phyloP scores from a whole-genome alignment of 2,329 filamentous ascomycete genomes.

The Biscogniauxia mediterranea region DNA sequence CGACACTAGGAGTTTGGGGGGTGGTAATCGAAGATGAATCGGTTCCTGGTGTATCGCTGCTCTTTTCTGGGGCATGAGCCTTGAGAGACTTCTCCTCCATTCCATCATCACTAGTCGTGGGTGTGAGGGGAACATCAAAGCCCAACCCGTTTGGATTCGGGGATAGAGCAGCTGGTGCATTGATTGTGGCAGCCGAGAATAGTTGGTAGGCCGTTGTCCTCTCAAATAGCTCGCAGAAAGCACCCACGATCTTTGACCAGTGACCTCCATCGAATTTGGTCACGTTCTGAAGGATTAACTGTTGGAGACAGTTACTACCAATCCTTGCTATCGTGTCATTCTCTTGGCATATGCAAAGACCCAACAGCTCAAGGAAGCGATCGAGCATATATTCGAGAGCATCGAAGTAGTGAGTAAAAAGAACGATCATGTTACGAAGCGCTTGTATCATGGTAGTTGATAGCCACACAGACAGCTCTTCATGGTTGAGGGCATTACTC shows the following conservation, averaged over 20 bases:
- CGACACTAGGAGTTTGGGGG: constrained; percentile 18
- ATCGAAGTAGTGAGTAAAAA: constrained; percentile 98
- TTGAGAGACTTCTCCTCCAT: constrained; percentile 57
- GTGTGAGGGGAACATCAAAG: constrained; percentile 46
- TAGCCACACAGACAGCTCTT: constrained; percentile 96
- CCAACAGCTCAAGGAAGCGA: constrained; percentile 90
- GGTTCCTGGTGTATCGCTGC: constrained; percentile 34
- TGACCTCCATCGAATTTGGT: constrained; percentile 83
- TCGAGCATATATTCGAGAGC: constrained; percentile 97
- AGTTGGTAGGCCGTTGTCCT: constrained; percentile 92
- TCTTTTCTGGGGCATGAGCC: constrained; percentile 54
- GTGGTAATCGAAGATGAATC: constrained; percentile 31
- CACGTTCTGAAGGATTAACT: constrained; percentile 94
- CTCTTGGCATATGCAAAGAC: constrained; percentile 96
- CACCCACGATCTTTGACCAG: constrained; percentile 91
- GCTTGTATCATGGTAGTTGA: constrained; percentile 99
- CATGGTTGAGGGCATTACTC: constrained; percentile 90
- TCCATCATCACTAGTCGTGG: constrained; percentile 35
- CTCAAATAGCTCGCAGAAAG: constrained; percentile 94
- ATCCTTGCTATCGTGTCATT: constrained; percentile 98
- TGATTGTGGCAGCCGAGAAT: constrained; percentile 75
- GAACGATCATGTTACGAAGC: constrained; percentile 93
- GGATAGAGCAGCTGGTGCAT: constrained; percentile 50
- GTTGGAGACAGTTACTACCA: constrained; percentile 95
- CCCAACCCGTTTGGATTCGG: constrained; percentile 53